Conservation (phyloP, 2,329 filamentous ascomycete genomes). For the Colletotrichum sp. region DNA sequence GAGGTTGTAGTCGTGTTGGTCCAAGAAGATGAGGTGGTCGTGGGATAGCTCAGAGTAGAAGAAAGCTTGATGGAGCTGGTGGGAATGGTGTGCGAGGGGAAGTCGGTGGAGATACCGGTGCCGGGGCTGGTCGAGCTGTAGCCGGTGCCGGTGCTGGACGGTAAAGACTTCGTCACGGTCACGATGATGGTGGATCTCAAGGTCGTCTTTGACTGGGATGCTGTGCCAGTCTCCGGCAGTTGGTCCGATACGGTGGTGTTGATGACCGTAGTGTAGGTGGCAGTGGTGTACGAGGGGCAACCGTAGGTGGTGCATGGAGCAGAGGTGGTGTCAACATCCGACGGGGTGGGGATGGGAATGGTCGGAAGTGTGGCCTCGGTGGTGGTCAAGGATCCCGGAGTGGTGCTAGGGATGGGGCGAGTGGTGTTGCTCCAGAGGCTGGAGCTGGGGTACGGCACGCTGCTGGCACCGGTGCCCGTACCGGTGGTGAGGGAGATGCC, state of each 20-base stretch:
- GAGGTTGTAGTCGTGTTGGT: background rate
- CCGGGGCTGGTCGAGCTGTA: background rate
- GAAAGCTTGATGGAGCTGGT: constrained; percentile 12
- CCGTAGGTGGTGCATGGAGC: background rate
- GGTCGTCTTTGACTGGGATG: background rate
- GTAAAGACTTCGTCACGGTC: background rate
- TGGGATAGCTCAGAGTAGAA: constrained; percentile 2
- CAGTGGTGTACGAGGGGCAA: background rate
- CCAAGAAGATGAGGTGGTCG: background rate
- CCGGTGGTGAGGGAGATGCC: background rate
- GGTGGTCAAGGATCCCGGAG: background rate
- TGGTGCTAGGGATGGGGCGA: background rate
- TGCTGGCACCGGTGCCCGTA: background rate
- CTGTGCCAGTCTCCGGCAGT: background rate
- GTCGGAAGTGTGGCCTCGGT: background rate
- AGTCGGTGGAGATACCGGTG: background rate
- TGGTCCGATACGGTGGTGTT: constrained; percentile 12
- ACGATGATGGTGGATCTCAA: constrained; percentile 4
- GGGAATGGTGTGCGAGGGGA: background rate
- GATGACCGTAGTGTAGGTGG: constrained; percentile 8
- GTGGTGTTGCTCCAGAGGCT: constrained; percentile 8
- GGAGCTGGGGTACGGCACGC: background rate
- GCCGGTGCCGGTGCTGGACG: background rate
- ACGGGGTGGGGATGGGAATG: background rate
- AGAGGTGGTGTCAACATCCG: background rate